A percentile compares a stretch with the other conserved stretches of the same genome.
These are phyloP conservation scores for Penicillium sp. DNA, from an alignment of 2,329 filamentous ascomycete genomes.

Conservation along the genomic window DNA sequence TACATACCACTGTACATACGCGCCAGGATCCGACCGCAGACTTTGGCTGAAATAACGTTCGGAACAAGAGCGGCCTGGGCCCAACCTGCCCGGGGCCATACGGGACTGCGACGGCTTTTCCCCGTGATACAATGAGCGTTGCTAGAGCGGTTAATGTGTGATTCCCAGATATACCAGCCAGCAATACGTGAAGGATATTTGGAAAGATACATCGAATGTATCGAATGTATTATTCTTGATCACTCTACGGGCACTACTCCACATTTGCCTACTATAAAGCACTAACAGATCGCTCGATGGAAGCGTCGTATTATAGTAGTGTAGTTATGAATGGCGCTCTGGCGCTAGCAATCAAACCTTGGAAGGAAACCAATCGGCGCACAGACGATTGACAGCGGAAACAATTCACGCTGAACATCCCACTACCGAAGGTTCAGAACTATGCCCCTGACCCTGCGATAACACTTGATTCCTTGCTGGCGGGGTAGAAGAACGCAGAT, in stretches of 20 bases:
- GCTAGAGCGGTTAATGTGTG: not conserved
- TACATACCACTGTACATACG: not conserved
- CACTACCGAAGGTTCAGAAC: not conserved
- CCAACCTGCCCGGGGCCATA: not conserved
- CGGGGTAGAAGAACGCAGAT: constrained; percentile 44
- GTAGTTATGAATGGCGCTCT: not conserved
- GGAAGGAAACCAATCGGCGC: not conserved
- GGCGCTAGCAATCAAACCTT: not conserved
- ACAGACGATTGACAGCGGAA: not conserved
- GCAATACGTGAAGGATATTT: not conserved
- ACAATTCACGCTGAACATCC: not conserved
- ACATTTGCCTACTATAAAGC: not conserved
- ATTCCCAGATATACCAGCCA: not conserved
- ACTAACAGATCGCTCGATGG: not conserved
- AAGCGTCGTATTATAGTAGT: not conserved
- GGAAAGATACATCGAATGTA: not conserved
- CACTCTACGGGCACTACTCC: too few relatives aligned
- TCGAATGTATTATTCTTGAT: not conserved
- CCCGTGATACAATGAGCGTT: not conserved
- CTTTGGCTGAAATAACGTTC: not conserved
- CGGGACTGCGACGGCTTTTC: too few relatives aligned
- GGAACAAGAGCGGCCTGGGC: not conserved
- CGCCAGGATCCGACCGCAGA: not conserved
- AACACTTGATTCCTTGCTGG: constrained; percentile 26
- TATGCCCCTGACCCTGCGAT: constrained; percentile 23